These are phyloP conservation scores for Camelina neglecta DNA, from an alignment of 345 rosid species.

Conservation along the genomic window DNA sequence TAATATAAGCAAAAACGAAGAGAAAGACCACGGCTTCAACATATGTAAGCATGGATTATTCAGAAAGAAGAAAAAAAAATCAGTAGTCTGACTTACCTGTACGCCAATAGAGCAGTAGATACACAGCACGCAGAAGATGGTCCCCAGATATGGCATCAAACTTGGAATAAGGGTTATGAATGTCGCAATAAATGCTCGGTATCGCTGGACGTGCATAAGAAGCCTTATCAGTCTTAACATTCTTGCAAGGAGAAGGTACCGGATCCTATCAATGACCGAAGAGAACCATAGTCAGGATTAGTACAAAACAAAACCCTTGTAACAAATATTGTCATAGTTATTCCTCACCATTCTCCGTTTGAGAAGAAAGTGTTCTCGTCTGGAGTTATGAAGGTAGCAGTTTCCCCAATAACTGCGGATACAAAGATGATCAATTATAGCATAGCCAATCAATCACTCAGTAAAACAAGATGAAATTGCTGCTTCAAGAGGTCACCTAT, in stretches of 20 bases:
- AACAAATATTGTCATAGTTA: neutral
- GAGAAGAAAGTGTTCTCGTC: conserved; percentile 66
- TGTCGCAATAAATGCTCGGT: conserved; percentile 90
- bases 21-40: conserved; percentile 10
- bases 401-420: conserved; percentile 92
- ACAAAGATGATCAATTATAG: conserved; percentile 32
- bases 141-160: conserved; percentile 93
- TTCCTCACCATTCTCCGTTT: conserved; percentile 93
- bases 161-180: conserved; percentile 92
- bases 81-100: conserved; percentile 61
- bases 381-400: conserved; percentile 78
- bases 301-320: neutral
- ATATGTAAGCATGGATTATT: conserved; percentile 11
- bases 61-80: neutral
- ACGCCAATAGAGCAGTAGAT: conserved; percentile 93
- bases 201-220: conserved; percentile 73
- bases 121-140: conserved; percentile 82
- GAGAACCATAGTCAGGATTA: conserved; percentile 15
- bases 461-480: conserved; percentile 9
- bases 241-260: conserved; percentile 97
- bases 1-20: neutral
- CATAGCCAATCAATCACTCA: conserved; percentile 27
- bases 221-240: conserved; percentile 88
- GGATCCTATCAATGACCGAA: conserved; percentile 69
- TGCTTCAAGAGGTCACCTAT: conserved; percentile 60